These are phyloP conservation scores for Volvariella volvacea DNA, from an alignment of 1,284 basidiomycete species.

Conservation along the genomic window DNA sequence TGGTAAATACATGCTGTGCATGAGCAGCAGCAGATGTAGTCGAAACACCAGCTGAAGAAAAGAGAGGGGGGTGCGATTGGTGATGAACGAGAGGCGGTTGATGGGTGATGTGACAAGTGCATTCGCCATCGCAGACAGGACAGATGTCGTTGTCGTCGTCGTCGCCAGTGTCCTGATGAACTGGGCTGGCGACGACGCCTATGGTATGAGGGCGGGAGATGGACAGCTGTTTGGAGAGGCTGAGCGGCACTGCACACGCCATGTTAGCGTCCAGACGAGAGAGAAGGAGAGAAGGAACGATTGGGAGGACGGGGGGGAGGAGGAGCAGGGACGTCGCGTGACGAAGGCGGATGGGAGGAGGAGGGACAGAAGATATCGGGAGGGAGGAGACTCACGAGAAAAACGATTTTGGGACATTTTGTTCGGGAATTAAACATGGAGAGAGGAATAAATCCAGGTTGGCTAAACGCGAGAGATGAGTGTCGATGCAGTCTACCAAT, in stretches of 20 bases:
- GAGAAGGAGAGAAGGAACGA: constrained; percentile 6
- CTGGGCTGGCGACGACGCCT: constrained; percentile 30
- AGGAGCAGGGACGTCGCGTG: no score
- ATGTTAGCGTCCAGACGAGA: constrained; percentile 42
- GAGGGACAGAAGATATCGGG: constrained; percentile 10
- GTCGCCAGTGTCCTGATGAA: constrained; percentile 31
- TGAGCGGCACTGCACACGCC: constrained; percentile 20
- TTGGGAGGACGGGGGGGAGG: not conserved
- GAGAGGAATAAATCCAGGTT: constrained; percentile 40
- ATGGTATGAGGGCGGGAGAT: constrained; percentile 61
- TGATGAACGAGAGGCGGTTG: constrained; percentile 9
- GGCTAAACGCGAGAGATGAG: not conserved
- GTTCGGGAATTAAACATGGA: constrained; percentile 40
- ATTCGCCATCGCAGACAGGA: constrained; percentile 80
- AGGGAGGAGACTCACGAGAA: no score
- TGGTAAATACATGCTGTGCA: constrained; percentile 11
- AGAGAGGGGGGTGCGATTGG: constrained; percentile 8
- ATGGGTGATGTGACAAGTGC: constrained; percentile 52
- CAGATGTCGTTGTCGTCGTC: constrained; percentile 78
- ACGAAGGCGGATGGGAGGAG: not conserved
- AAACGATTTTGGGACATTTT: constrained; percentile 43
- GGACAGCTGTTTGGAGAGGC: constrained; percentile 54
- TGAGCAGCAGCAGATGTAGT: constrained; percentile 12
- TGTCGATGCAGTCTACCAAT: no score
- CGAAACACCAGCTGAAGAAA: constrained; percentile 14